Evolutionary conservation across 352 stramenopile genomes (phyloP).

Genomic region (Globisporangium sylvaticum): DNA sequence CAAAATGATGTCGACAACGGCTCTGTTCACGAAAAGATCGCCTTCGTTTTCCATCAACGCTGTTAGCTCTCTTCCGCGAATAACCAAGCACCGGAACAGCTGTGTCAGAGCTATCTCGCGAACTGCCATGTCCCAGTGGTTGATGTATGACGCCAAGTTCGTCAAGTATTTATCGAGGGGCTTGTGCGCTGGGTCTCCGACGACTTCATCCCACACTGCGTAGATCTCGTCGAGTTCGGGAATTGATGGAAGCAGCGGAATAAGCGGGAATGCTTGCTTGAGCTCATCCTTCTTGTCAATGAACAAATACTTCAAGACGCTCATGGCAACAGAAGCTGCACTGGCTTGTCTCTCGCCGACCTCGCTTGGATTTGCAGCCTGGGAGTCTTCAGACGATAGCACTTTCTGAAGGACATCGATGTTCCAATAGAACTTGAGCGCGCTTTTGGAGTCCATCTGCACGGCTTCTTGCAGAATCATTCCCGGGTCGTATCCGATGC

Average conservation of each 20-base stretch:
- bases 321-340: slow-evolving; percentile 21
- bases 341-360: not conserved
- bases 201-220: slow-evolving; percentile 43
- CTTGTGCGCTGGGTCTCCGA: slow-evolving; percentile 49
- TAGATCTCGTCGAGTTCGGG: slow-evolving; percentile 68
- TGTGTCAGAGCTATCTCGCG: slow-evolving; percentile 74
- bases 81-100: slow-evolving; percentile 58
- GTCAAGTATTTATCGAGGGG: slow-evolving; percentile 49
- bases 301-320: slow-evolving; percentile 67
- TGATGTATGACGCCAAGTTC: slow-evolving; percentile 57
- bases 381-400: not conserved
- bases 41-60: slow-evolving; percentile 68
- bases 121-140: slow-evolving; percentile 76
- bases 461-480: slow-evolving; percentile 35
- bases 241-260: slow-evolving; percentile 64
- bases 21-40: slow-evolving; percentile 58
- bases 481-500: slow-evolving; percentile 43
- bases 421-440: slow-evolving; percentile 27
- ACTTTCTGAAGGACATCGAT: slow-evolving; percentile 33
- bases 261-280: slow-evolving; percentile 56
- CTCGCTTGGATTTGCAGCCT: not conserved
- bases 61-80: slow-evolving; percentile 56
- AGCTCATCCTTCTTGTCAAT: slow-evolving; percentile 61
- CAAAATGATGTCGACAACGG: slow-evolving; percentile 53
- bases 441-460: slow-evolving; percentile 14